Base-by-base conservation (phyloP, 345 rosid genomes). In the Cardamine occulta region DNA sequence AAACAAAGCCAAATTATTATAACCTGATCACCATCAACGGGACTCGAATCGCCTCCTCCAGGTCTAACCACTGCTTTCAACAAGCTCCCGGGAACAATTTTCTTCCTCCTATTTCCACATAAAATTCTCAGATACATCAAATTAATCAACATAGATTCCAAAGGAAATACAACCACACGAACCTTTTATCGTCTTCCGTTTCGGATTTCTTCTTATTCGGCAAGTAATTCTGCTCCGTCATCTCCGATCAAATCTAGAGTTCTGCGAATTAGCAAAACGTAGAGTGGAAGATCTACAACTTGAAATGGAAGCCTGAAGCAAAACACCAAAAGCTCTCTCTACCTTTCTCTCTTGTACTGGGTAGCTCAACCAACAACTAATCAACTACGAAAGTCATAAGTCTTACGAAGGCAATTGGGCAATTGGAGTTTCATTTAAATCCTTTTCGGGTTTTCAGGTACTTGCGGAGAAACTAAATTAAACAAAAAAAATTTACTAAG, bases 1-100 rank as follows among this genome's bases (percentile, higher is more conserved):
- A 35, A 29, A 21, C 15, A 2, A 21, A 49, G 26, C 13, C n/a
- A 74, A 48, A n/a, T 12, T 21, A 13, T 45, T 0, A 53, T 1
- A 17, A 95, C 99, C 96, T 95, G 99, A 85, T 95, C 97, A 81
- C 96, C 98, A 54, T 95, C 96, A 0, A 85, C 74, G 0, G 99
- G 99, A 45, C 74, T 83, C 23, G 87, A 84, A 63, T 92, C 97
- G 47, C 93, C 98, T 13, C 94, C 97, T 17, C 96, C 97, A 39
- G 98, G 90, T 70, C 97, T 90, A 77, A 90, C 83, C 81, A 86
- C 53, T 21, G 98, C 99, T 80, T 92, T 95, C 94, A 95, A 80
- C 77, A 95, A 82, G 81, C 96, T 91, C 63, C 97, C 97, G 2
- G 97, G 88, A 62, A 81, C 86, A 77, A 95, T 95, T 28, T 92